phyloP scores from a whole-genome alignment of 148 eudicot species.

The Rhododendron ferrugineum region DNA sequence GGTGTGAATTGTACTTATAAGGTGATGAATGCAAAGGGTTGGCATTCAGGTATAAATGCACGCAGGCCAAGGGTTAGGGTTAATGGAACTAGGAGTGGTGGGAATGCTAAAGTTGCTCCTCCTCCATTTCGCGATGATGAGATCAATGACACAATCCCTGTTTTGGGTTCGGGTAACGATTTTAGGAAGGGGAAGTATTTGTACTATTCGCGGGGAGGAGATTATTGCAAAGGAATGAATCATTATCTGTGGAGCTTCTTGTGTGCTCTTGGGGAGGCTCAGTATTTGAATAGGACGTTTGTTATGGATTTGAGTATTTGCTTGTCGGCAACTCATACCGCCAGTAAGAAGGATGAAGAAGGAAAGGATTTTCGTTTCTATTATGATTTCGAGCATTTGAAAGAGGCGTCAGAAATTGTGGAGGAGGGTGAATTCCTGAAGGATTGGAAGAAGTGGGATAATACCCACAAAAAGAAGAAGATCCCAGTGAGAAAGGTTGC shows the following conservation, averaged over 20 bases:
- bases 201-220: constrained; percentile 96
- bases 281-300: constrained; percentile 76
- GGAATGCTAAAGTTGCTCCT: constrained; percentile 24
- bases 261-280: constrained; percentile 96
- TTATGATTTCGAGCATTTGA: constrained; percentile 90
- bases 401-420: constrained; percentile 69
- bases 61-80: constrained; percentile 51
- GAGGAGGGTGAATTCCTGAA: constrained; percentile 71
- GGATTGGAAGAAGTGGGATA: constrained; percentile 83
- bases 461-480: constrained; percentile 62
- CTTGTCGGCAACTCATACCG: constrained; percentile 52
- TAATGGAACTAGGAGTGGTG: constrained; percentile 20
- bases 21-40: constrained; percentile 58
- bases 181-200: constrained; percentile 73
- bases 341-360: constrained; percentile 70
- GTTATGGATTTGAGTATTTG: constrained; percentile 91
- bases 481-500: constrained; percentile 62
- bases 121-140: constrained; percentile 45
- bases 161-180: constrained; percentile 43
- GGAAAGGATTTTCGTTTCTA: constrained; percentile 91
- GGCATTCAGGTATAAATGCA: constrained; percentile 91
- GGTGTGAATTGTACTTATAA: constrained; percentile 60
- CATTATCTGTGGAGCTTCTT: constrained; percentile 90
- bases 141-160: constrained; percentile 81
- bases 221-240: constrained; percentile 94